These are phyloP conservation scores for Colletotrichum limetticola DNA, from an alignment of 2,329 filamentous ascomycete genomes.

Conservation along the genomic window DNA sequence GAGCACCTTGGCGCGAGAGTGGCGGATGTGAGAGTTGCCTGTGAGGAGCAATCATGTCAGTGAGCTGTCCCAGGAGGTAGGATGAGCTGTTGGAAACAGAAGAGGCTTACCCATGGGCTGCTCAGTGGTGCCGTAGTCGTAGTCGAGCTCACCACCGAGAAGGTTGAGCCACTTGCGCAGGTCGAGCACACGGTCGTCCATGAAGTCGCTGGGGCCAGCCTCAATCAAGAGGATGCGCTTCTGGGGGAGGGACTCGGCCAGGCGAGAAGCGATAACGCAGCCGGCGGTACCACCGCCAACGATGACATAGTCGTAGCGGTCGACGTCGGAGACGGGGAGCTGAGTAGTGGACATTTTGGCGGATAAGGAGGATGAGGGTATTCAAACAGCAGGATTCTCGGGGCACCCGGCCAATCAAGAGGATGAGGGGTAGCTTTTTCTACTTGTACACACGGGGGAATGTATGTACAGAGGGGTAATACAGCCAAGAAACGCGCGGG, in stretches of 20 bases:
- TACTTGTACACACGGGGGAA: conserved; percentile 11
- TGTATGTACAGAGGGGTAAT: neutral
- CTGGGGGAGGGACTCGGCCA: conserved; percentile 85
- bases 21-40: conserved; percentile 92
- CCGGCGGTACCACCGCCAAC: conserved; percentile 88
- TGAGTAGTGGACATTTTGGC: conserved; percentile 71
- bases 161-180: conserved; percentile 88
- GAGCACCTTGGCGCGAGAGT: conserved; percentile 91
- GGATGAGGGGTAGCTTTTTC: neutral
- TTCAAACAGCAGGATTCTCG: neutral
- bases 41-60: conserved; percentile 33
- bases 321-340: conserved; percentile 70
- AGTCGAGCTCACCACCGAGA: conserved; percentile 88
- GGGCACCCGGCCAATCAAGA: conserved; percentile 27
- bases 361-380: neutral
- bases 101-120: conserved; percentile 76
- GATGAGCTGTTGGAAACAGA: neutral
- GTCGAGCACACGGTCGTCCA: conserved; percentile 86
- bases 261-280: conserved; percentile 83
- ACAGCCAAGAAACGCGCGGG: conserved; percentile 14
- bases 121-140: conserved; percentile 89
- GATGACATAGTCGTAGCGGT: conserved; percentile 85
- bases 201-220: conserved; percentile 88
- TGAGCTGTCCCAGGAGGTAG: neutral
- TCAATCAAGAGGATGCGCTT: conserved; percentile 87